A percentile compares a stretch with the other conserved stretches of the same genome.
These are phyloP conservation scores for Sarocladiaceae sp. DNA, from an alignment of 2,329 filamentous ascomycete genomes.

Conservation along the genomic window DNA sequence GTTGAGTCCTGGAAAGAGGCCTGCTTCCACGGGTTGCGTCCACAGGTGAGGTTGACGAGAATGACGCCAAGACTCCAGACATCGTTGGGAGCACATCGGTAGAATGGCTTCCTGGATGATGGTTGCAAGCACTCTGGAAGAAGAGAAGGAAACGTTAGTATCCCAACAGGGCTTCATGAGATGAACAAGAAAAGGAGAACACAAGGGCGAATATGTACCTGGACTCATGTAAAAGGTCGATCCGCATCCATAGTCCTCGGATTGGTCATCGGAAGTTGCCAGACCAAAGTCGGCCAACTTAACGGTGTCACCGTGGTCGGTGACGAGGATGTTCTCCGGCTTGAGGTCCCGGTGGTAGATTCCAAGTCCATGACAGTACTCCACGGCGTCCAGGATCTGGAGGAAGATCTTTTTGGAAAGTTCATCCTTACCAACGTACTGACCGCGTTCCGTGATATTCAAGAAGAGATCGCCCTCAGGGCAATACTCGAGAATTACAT, in stretches of 20 bases:
- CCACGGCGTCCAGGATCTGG: conserved; percentile 92
- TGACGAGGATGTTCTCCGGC: conserved; percentile 95
- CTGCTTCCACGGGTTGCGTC: conserved; percentile 98
- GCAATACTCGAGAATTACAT: conserved; percentile 94
- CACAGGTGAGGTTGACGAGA: conserved; percentile 93
- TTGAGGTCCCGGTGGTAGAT: conserved; percentile 98
- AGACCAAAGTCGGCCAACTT: conserved; percentile 97
- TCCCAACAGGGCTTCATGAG: background rate
- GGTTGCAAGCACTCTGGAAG: conserved; percentile 82
- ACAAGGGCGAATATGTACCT: conserved; percentile 53
- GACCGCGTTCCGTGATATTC: conserved; percentile 92
- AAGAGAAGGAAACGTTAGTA: background rate
- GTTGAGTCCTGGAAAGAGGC: conserved; percentile 90
- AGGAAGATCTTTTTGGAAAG: conserved; percentile 84
- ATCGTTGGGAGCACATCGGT: conserved; percentile 90
- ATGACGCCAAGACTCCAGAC: conserved; percentile 98
- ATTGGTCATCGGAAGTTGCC: conserved; percentile 75
- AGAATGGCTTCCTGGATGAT: conserved; percentile 66
- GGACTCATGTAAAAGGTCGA: conserved; percentile 99
- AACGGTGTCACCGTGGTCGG: conserved; percentile 79
- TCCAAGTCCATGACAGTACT: conserved; percentile 85
- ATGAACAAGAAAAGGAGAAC: conserved; percentile 13
- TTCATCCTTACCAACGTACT: conserved; percentile 87
- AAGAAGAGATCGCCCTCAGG: conserved; percentile 94
- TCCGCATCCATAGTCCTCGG: conserved; percentile 93